phyloP scores from a whole-genome alignment of 2,329 filamentous ascomycete species.

The Aspergillus sojae region DNA sequence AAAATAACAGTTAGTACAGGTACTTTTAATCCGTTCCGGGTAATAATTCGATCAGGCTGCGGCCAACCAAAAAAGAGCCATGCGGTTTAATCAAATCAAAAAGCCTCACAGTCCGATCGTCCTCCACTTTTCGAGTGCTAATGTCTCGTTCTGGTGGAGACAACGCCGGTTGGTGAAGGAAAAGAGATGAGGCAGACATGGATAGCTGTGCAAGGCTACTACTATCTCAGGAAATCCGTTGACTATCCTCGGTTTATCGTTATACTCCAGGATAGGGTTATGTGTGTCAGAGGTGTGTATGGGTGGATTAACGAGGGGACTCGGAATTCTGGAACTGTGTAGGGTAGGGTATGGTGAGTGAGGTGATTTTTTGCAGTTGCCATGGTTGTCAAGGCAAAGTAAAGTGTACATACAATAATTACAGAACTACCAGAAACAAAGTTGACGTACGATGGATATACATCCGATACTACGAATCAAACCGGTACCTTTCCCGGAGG shows the following conservation, averaged over 20 bases:
- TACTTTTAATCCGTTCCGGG: slow-evolving; percentile 19
- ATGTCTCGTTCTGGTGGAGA: slow-evolving; percentile 4
- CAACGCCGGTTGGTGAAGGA: slow-evolving; percentile 4
- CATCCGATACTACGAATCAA: background rate
- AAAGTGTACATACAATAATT: background rate
- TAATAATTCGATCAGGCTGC: background rate
- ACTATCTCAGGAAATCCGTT: background rate
- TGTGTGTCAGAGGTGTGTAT: background rate
- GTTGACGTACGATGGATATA: background rate
- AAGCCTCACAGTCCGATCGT: slow-evolving; percentile 14
- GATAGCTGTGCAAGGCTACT: background rate
- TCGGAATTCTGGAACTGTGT: background rate
- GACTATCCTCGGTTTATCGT: background rate
- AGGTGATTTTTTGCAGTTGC: background rate
- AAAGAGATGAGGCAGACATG: background rate
- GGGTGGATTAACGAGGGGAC: background rate
- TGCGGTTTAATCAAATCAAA: slow-evolving; percentile 14
- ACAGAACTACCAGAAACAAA: background rate
- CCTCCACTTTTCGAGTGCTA: slow-evolving; percentile 13
- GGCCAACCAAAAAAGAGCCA: slow-evolving; percentile 3
- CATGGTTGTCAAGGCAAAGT: background rate
- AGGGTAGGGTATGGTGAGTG: background rate
- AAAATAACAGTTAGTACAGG: slow-evolving; percentile 10
- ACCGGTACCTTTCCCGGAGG: background rate
- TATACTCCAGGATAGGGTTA: background rate